Base-by-base conservation (phyloP, 495 filamentous ascomycete species). In the Daldinia vernicosa region DNA sequence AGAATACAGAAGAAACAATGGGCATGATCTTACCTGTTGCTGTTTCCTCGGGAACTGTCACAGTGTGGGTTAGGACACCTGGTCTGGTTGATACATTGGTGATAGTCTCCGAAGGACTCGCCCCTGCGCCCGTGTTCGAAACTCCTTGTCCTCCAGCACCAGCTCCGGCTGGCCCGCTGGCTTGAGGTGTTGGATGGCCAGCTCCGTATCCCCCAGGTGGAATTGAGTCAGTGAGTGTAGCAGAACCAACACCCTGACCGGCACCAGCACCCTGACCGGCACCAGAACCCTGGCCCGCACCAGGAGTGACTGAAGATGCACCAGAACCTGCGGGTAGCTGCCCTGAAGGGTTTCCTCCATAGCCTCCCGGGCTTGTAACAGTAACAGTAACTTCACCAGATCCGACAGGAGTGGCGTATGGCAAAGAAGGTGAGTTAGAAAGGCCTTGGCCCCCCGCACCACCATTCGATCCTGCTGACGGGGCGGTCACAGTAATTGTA, bases 181-280 rank as follows among this genome's bases (percentile, higher is more conserved):
- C 33, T 37, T 57, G 56, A 65, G 69, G 69, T n/a, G 70, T 70
- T 66, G 70, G 64, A 50, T 66, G 70, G 14, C 32, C 33, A 15
- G 39, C 66, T 59, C 70, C 70, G 30, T 74, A 74, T 32, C 70
- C 70, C 8, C 70, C 70, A 47, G 66, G 6, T 7, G 70, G 70
- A n/a, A 56, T 32, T 19, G 54, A 37, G 40, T 65, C 70, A 40
- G 70, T 74, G n/a, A 27, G 61, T 12, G 56, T 35, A 6, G 45
- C 60, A 11, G 19, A 40, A 8, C 45, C 50, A 35, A 65, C 39
- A 14, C 60, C 61, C 52, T 69, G 60, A 37, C 60, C 64, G 17
- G 40, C 53, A 26, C 60, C 70, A 52, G 58, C 8, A 50, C 27
- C 27, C 40, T 40, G 51, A 6, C 52, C 11, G 52, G 47, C 50